These are phyloP conservation scores for Candida lessepsii DNA, from an alignment of 805 yeast species.

Conservation along the genomic window DNA sequence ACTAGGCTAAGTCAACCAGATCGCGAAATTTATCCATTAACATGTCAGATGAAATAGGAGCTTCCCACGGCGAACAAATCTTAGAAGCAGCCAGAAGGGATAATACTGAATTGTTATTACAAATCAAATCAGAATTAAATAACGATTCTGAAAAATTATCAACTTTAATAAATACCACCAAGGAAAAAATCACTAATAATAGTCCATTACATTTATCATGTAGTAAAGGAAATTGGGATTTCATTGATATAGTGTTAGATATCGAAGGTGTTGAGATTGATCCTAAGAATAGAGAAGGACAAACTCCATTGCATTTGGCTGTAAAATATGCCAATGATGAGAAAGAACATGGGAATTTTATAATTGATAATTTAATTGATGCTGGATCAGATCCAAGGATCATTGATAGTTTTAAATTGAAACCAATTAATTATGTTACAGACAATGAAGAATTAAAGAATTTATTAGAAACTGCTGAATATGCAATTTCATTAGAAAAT, in stretches of 20 bases:
- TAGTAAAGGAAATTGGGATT: constrained; percentile 79
- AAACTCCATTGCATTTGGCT: constrained; percentile 87
- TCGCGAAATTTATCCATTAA: not conserved
- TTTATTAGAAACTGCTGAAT: constrained; percentile 78
- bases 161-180: constrained; percentile 60
- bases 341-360: constrained; percentile 78
- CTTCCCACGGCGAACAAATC: constrained; percentile 69
- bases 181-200: constrained; percentile 72
- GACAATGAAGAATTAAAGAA: constrained; percentile 58
- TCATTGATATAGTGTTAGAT: constrained; percentile 76
- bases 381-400: constrained; percentile 83
- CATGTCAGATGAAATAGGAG: constrained; percentile 39
- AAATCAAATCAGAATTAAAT: constrained; percentile 47
- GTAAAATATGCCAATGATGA: constrained; percentile 74
- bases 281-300: constrained; percentile 73
- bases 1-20: not conserved
- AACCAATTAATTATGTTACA: constrained; percentile 69
- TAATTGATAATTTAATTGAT: constrained; percentile 78
- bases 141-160: constrained; percentile 41
- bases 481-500: constrained; percentile 52
- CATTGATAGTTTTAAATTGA: constrained; percentile 51
- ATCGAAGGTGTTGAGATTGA: constrained; percentile 90
- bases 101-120: constrained; percentile 69
- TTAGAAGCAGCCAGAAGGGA: constrained; percentile 87
- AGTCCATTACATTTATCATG: constrained; percentile 82